Evolutionary conservation across 306 rosid genomes (phyloP).

Genomic region (Amphicarpaea edgeworthii): DNA sequence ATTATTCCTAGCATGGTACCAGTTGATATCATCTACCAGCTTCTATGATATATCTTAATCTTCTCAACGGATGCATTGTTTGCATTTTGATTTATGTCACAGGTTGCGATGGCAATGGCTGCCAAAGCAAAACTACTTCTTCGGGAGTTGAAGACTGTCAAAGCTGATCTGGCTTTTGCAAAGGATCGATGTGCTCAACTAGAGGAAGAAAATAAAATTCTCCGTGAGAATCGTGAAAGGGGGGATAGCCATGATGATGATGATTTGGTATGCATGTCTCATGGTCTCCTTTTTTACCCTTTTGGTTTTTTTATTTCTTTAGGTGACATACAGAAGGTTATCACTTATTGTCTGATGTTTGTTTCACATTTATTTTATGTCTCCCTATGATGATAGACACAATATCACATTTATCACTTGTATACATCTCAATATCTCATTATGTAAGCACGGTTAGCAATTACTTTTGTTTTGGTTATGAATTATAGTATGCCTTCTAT

Average conservation of each 20-base stretch:
- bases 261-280: slow-evolving; percentile 87
- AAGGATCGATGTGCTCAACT: slow-evolving; percentile 98
- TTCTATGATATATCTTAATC: slow-evolving; percentile 21
- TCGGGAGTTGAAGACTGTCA: slow-evolving; percentile 97
- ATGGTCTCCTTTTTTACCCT: not conserved
- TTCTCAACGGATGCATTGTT: slow-evolving; percentile 48
- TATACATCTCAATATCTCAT: too few relatives aligned
- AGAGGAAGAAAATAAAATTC: slow-evolving; percentile 91
- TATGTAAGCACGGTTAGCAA: not conserved
- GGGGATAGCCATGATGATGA: slow-evolving; percentile 91
- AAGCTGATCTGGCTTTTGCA: slow-evolving; percentile 97
- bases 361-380: slow-evolving; percentile 38
- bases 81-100: slow-evolving; percentile 48
- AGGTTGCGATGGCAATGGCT: slow-evolving; percentile 99
- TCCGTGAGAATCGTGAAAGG: slow-evolving; percentile 89
- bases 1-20: slow-evolving; percentile 1
- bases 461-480: slow-evolving; percentile 14
- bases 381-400: not conserved
- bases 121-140: slow-evolving; percentile 97
- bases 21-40: slow-evolving; percentile 18
- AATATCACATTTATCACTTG: too few relatives aligned
- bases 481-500: slow-evolving; percentile 23
- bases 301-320: not conserved
- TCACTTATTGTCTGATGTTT: slow-evolving; percentile 22
- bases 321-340: slow-evolving; percentile 18